Percentiles rank a stretch among this genome's conserved stretches.
Conservation (phyloP, 495 filamentous ascomycete species). For the Neurospora sp. region DNA sequence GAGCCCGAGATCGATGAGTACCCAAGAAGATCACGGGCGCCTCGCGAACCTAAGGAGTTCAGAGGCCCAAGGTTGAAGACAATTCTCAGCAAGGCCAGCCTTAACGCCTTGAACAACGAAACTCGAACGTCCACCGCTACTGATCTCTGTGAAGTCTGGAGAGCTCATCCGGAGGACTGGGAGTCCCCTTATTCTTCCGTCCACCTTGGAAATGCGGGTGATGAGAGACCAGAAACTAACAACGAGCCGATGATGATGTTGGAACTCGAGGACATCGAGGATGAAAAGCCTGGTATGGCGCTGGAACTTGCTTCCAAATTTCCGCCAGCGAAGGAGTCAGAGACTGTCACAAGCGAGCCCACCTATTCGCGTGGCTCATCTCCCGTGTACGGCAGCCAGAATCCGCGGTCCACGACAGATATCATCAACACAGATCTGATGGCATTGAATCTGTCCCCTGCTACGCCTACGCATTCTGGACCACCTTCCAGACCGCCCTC, state of each 20-base stretch:
- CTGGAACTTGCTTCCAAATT: neutral
- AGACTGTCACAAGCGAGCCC: neutral
- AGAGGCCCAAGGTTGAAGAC: neutral
- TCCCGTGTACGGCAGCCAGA: neutral
- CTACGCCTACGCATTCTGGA: neutral
- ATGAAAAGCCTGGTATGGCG: neutral
- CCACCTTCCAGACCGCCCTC: neutral
- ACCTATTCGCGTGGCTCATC: neutral
- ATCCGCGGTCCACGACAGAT: neutral
- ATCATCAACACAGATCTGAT: neutral
- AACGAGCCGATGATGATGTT: neutral
- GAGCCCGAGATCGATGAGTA: neutral
- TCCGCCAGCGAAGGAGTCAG: neutral
- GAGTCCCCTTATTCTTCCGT: slow-evolving; percentile 20
- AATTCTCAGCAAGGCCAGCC: neutral
- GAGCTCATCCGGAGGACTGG: slow-evolving; percentile 19
- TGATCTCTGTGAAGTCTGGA: slow-evolving; percentile 21
- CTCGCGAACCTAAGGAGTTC: neutral
- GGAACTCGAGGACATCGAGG: neutral
- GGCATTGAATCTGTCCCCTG: neutral
- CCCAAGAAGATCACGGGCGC: neutral
- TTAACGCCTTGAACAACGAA: neutral
- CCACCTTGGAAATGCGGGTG: neutral
- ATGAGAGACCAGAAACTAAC: neutral
- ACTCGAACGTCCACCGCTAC: slow-evolving; percentile 8